A percentile compares a stretch with the other conserved stretches of the same genome.
Conservation (phyloP, 164 flowering plant genomes). For the Vitis cinerea region DNA sequence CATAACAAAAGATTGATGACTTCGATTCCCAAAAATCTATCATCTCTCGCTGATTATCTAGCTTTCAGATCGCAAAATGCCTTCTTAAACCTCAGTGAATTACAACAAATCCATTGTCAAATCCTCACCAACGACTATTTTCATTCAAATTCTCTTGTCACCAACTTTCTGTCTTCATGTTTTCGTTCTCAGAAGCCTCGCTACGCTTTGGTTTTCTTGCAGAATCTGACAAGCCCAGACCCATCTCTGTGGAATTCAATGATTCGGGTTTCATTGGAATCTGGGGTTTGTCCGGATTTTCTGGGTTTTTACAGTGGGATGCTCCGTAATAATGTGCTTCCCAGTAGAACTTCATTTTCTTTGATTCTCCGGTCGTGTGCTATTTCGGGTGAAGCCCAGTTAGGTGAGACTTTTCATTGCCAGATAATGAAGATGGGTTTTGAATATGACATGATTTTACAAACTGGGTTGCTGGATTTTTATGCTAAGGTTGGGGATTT, state of each 20-base stretch:
- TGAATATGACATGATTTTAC: conserved; percentile 28
- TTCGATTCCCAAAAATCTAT: conserved; percentile 5
- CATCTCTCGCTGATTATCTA: conserved; percentile 5
- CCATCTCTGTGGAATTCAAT: conserved; percentile 29
- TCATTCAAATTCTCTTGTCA: conserved; percentile 15
- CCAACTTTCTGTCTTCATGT: conserved; percentile 26
- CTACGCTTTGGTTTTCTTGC: conserved; percentile 26
- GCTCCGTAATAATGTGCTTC: conserved; percentile 19
- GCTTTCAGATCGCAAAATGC: conserved; percentile 7
- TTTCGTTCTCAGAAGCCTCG: conserved; percentile 17
- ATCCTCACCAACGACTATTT: conserved; percentile 25
- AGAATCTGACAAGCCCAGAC: conserved; percentile 10
- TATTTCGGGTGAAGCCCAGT: background rate
- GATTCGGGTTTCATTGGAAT: conserved; percentile 20
- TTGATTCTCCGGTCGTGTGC: conserved; percentile 30
- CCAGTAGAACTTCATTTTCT: conserved; percentile 19
- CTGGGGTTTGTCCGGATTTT: conserved; percentile 8
- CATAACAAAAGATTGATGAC: background rate
- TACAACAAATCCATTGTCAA: conserved; percentile 41
- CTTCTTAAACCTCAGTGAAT: conserved; percentile 16
- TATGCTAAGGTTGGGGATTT: conserved; percentile 39
- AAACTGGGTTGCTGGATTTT: conserved; percentile 47
- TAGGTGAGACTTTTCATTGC: conserved; percentile 37
- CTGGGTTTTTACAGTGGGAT: conserved; percentile 24
- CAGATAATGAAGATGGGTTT: conserved; percentile 32